A percentile compares a stretch with the other conserved stretches of the same genome.
phyloP scores from a whole-genome alignment of 1,284 basidiomycete species.

The Leccinum pachyderme region DNA sequence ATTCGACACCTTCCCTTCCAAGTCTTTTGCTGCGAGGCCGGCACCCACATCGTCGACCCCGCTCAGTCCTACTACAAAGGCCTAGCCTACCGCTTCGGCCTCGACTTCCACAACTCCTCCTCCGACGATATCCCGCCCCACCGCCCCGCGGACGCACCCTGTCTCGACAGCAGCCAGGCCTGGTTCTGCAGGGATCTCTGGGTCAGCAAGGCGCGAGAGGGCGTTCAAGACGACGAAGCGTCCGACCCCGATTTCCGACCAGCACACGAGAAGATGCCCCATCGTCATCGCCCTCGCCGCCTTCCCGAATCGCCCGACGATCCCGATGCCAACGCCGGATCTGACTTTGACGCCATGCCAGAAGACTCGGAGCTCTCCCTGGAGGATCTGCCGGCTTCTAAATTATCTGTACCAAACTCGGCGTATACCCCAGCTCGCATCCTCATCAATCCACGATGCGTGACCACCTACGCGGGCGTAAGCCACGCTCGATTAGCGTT shows the following conservation, averaged over 20 bases:
- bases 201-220: constrained; percentile 78
- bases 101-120: constrained; percentile 74
- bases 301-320: constrained; percentile 41
- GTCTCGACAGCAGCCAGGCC: constrained; percentile 90
- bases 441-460: constrained; percentile 90
- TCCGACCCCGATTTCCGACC: constrained; percentile 33
- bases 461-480: constrained; percentile 95
- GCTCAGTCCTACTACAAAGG: constrained; percentile 90
- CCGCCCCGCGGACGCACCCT: constrained; percentile 75
- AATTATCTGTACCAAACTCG: constrained; percentile 79
- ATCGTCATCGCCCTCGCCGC: constrained; percentile 22
- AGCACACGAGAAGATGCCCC: background rate
- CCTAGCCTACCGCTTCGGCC: constrained; percentile 78
- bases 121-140: constrained; percentile 55
- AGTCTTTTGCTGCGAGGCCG: constrained; percentile 95
- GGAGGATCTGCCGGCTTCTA: constrained; percentile 38
- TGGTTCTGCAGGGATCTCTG: constrained; percentile 96
- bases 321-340: constrained; percentile 77
- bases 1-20: constrained; percentile 92
- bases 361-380: constrained; percentile 51
- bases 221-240: constrained; percentile 55
- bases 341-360: constrained; percentile 87
- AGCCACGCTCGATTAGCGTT: constrained; percentile 89
- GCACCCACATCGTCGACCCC: constrained; percentile 92
- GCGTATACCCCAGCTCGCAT: constrained; percentile 86